Conservation (phyloP, 768 basidiomycete species). For the Candolleomyces eurysporus region DNA sequence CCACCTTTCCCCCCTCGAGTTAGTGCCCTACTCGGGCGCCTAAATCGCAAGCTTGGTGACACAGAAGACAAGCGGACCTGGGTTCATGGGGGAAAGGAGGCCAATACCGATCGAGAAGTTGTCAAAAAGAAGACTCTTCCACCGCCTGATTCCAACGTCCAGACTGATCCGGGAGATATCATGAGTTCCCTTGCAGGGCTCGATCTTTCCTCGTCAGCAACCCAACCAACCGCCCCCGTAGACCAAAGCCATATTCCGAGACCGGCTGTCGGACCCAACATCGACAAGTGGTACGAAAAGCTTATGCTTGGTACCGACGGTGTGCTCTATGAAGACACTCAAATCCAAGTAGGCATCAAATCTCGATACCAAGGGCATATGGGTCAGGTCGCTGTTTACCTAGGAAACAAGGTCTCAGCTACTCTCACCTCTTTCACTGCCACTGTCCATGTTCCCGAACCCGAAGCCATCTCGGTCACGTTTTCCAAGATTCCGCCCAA, state of each 20-base stretch:
- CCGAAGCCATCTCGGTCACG: conserved; percentile 74
- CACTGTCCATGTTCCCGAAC: conserved; percentile 67
- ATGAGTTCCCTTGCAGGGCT: conserved; percentile 81
- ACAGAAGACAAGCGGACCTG: conserved; percentile 96
- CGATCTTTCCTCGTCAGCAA: conserved; percentile 46
- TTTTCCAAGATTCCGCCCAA: conserved; percentile 91
- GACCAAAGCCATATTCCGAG: conserved; percentile 45
- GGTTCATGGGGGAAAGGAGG: conserved; percentile 93
- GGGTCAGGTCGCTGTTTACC: conserved; percentile 90
- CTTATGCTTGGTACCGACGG: conserved; percentile 80
- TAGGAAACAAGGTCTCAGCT: conserved; percentile 91
- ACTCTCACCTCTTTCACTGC: conserved; percentile 92
- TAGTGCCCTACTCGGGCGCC: conserved; percentile 80
- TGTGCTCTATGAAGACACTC: conserved; percentile 92
- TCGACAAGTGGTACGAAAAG: conserved; percentile 89
- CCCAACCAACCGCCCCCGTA: conserved; percentile 14
- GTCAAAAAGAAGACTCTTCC: conserved; percentile 51
- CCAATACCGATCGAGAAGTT: conserved; percentile 74
- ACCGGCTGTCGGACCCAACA: conserved; percentile 62
- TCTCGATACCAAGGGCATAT: conserved; percentile 94
- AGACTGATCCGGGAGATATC: conserved; percentile 49
- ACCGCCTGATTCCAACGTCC: conserved; percentile 30
- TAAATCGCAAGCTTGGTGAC: conserved; percentile 88
- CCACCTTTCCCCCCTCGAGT: conserved; percentile 96
- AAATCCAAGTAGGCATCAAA: conserved; percentile 95